Conservation (phyloP, 2,329 filamentous ascomycete species). For the Cladophialophora chaetospira region DNA sequence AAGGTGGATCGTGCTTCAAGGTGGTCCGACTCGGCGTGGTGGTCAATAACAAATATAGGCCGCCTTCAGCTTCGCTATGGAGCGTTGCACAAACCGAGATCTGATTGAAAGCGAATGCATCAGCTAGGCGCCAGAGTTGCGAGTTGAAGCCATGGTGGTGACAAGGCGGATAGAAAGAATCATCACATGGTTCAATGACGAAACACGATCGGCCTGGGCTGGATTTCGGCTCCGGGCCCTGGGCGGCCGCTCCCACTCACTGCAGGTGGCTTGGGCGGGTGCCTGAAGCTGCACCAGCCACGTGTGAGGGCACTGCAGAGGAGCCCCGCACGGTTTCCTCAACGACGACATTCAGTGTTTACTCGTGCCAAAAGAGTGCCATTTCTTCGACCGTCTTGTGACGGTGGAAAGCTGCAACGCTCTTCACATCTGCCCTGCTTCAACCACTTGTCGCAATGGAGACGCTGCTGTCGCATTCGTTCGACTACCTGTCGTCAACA, state of each 20-base stretch:
- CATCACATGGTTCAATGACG: slow-evolving; percentile 17
- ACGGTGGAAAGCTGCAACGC: background rate
- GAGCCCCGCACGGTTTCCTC: no score
- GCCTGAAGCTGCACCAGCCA: background rate
- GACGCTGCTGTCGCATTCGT: slow-evolving; percentile 84
- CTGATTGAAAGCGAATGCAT: no score
- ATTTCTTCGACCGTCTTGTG: no score
- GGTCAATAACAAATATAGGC: no score
- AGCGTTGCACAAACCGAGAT: no score
- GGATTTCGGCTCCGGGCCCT: background rate
- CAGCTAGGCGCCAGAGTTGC: background rate
- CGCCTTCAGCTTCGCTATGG: no score
- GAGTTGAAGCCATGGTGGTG: background rate
- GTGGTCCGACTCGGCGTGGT: no score
- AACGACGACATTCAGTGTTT: no score
- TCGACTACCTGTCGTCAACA: slow-evolving; percentile 94
- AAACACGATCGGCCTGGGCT: background rate
- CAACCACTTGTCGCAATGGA: slow-evolving; percentile 66
- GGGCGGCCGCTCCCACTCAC: slow-evolving; percentile 6
- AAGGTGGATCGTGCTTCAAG: background rate
- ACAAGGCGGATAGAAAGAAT: background rate
- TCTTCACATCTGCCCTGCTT: background rate
- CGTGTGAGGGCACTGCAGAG: no score
- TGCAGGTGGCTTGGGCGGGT: slow-evolving; percentile 1
- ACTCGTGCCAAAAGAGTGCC: no score